These are phyloP conservation scores for Gyromitra esculenta DNA, from an alignment of 2,329 filamentous ascomycete species.

Conservation along the genomic window DNA sequence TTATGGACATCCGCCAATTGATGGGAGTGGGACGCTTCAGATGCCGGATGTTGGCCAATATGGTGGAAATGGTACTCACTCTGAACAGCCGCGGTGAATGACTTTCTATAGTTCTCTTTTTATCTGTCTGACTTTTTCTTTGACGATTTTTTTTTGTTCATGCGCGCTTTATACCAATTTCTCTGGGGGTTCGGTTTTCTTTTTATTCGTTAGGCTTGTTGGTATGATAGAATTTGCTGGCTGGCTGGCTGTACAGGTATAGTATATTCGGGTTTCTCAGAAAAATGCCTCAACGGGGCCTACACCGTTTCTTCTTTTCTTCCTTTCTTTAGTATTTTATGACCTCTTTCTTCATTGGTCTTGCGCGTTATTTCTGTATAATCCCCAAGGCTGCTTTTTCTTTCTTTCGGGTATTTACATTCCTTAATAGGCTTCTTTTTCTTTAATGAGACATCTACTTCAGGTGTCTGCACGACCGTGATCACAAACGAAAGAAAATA, in stretches of 20 bases:
- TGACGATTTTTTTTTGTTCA: background rate
- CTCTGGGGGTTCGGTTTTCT: constrained; percentile 4
- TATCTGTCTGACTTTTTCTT: background rate
- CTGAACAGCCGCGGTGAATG: constrained; percentile 40
- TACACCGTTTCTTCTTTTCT: background rate
- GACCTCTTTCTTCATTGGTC: background rate
- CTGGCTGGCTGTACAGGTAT: constrained; percentile 28
- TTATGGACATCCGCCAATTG: constrained; percentile 44
- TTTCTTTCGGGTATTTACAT: constrained; percentile 7
- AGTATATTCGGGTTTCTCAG: constrained; percentile 1
- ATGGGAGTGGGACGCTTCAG: constrained; percentile 41
- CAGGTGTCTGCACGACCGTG: background rate
- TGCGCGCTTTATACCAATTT: constrained; percentile 26
- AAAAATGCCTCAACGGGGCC: background rate
- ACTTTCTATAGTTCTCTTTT: constrained; percentile 14
- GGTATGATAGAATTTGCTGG: constrained; percentile 6
- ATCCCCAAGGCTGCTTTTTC: constrained; percentile 11
- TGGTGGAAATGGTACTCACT: constrained; percentile 39
- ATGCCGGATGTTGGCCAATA: constrained; percentile 51
- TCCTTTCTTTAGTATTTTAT: background rate
- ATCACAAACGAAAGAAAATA: background rate
- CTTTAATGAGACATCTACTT: too few species aligned
- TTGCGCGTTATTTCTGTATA: constrained; percentile 13
- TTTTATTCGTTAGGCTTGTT: constrained; percentile 20
- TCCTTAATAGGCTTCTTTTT: background rate